Evolutionary conservation across 2,329 filamentous ascomycete species (phyloP).

Genomic region (Apiospora koreana): DNA sequence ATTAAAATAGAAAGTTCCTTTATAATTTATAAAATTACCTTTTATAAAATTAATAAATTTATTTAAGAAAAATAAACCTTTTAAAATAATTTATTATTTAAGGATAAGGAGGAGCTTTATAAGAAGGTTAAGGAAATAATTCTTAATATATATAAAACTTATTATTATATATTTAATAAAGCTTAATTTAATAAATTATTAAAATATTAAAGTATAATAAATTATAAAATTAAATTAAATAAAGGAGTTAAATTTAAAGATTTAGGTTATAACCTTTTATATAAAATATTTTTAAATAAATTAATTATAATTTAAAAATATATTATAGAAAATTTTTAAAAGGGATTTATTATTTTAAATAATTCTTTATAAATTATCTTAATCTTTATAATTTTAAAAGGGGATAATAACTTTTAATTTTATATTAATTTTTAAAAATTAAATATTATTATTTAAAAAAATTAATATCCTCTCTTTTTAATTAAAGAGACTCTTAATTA

Average conservation of each 20-base stretch:
- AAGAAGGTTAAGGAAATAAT: neutral
- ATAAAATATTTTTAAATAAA: neutral
- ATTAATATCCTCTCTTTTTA: neutral
- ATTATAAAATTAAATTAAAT: neutral
- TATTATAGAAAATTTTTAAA: neutral
- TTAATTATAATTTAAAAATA: neutral
- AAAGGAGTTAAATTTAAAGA: neutral
- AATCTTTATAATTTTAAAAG: neutral
- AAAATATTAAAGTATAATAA: neutral
- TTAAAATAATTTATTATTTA: neutral
- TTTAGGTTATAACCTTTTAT: neutral
- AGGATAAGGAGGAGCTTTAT: neutral
- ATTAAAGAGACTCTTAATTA: neutral
- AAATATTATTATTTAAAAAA: neutral
- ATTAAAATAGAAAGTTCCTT: constrained; percentile 6
- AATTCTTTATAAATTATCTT: neutral
- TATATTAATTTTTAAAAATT: neutral
- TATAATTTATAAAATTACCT: constrained; percentile 9
- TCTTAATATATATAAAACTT: neutral
- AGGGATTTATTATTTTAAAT: neutral
- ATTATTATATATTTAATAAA: neutral
- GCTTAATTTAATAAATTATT: neutral
- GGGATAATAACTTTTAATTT: neutral
- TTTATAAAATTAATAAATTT: neutral
- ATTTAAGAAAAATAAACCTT: neutral